These are phyloP conservation scores for Colletotrichum sp. DNA, from an alignment of 2,329 filamentous ascomycete species.

Conservation along the genomic window DNA sequence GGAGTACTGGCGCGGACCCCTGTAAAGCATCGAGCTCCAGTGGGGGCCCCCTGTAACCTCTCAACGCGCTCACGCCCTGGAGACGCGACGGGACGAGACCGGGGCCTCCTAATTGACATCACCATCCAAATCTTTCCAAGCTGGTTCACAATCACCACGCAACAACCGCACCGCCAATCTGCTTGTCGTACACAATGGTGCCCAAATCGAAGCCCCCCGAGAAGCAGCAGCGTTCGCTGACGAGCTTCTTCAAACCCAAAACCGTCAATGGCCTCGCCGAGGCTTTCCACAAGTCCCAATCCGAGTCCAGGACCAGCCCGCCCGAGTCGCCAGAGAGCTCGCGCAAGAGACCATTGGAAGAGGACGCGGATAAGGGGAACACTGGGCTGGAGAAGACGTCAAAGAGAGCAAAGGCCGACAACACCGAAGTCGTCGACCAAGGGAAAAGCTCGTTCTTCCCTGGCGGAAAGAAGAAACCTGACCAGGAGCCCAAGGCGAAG, in stretches of 20 bases:
- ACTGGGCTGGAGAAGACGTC: conserved; percentile 44
- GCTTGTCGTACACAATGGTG: background rate
- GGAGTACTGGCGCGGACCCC: background rate
- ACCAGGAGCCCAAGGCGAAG: conserved; percentile 24
- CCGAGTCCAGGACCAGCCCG: conserved; percentile 29
- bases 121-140: background rate
- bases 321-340: conserved; percentile 31
- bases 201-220: conserved; percentile 37
- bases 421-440: conserved; percentile 34
- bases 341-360: conserved; percentile 58
- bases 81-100: conserved; percentile 15
- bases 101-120: conserved; percentile 10
- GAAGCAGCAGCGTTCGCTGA: conserved; percentile 83
- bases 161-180: background rate
- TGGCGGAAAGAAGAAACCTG: conserved; percentile 24
- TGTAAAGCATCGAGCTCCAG: background rate
- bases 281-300: conserved; percentile 35
- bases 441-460: conserved; percentile 41
- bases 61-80: conserved; percentile 13
- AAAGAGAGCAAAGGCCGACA: conserved; percentile 43
- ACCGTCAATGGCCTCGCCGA: conserved; percentile 52
- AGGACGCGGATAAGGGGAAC: conserved; percentile 50
- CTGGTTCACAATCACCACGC: background rate
- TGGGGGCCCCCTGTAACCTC: conserved; percentile 3
- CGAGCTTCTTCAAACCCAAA: conserved; percentile 80